A percentile compares a stretch with the other conserved stretches of the same genome.
These are phyloP conservation scores for Kodamaea lidongshanica DNA, from an alignment of 805 yeast species.

Conservation along the genomic window DNA sequence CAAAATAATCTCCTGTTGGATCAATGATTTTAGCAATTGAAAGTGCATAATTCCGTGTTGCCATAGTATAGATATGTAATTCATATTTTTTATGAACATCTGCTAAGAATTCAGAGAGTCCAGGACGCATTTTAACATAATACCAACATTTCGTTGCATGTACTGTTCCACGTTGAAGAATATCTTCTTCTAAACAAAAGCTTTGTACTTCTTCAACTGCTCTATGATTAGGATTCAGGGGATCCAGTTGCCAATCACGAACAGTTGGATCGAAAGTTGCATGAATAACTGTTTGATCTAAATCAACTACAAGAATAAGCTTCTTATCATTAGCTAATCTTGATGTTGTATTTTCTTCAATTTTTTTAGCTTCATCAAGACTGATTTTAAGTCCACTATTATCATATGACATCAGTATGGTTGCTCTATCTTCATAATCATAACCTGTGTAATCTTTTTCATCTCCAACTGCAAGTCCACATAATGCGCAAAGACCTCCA, in stretches of 20 bases:
- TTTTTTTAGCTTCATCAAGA: slow-evolving; percentile 75
- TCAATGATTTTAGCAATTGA: slow-evolving; percentile 88
- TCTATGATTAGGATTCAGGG: slow-evolving; percentile 75
- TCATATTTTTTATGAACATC: slow-evolving; percentile 65
- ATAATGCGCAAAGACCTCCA: slow-evolving; percentile 90
- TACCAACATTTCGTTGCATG: slow-evolving; percentile 66
- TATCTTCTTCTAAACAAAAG: slow-evolving; percentile 73
- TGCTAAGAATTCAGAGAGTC: slow-evolving; percentile 66
- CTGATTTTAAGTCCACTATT: slow-evolving; percentile 79
- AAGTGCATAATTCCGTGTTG: slow-evolving; percentile 87
- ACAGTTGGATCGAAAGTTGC: slow-evolving; percentile 98
- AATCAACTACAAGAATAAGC: slow-evolving; percentile 86
- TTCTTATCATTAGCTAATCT: slow-evolving; percentile 57
- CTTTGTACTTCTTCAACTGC: slow-evolving; percentile 76
- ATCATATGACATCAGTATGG: slow-evolving; percentile 85
- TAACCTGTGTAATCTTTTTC: slow-evolving; percentile 71
- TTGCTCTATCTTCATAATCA: slow-evolving; percentile 65
- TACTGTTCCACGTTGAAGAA: slow-evolving; percentile 5
- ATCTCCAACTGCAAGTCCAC: slow-evolving; percentile 72
- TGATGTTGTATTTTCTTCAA: slow-evolving; percentile 62
- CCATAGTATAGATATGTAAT: slow-evolving; percentile 96
- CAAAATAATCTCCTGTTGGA: slow-evolving; percentile 80
- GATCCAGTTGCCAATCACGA: slow-evolving; percentile 91
- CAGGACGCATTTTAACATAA: slow-evolving; percentile 89
- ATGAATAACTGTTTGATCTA: slow-evolving; percentile 96